A percentile compares a stretch with the other conserved stretches of the same genome.
Evolutionary conservation across 108 stramenopile species (phyloP).

Genomic region (Pseudonitzschia multiseries): DNA sequence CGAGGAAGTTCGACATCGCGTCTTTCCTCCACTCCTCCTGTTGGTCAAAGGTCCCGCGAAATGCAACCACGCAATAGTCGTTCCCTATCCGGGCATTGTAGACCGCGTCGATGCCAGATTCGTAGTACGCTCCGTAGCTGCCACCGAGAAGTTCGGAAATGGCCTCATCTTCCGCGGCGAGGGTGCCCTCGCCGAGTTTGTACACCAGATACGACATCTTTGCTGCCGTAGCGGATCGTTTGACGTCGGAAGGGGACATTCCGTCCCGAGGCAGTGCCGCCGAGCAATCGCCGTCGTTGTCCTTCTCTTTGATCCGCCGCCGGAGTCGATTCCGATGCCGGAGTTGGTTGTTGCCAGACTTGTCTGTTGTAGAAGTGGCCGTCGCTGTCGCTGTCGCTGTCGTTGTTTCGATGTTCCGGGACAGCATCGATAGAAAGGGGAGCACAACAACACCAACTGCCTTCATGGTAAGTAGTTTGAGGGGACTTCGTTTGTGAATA

Average conservation of each 20-base stretch:
- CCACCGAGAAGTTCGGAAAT: not conserved
- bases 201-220: not conserved
- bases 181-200: not conserved
- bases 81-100: not conserved
- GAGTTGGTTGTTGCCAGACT: no score
- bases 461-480: no score
- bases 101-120: slow-evolving; percentile 1
- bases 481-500: no score
- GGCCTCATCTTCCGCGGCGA: not conserved
- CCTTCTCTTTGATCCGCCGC: not conserved
- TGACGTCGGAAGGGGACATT: not conserved
- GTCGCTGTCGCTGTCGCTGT: no score
- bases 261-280: not conserved
- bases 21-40: not conserved
- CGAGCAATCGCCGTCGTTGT: not conserved
- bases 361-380: no score
- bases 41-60: not conserved
- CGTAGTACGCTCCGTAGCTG: not conserved
- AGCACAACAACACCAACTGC: no score
- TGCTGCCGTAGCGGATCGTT: not conserved
- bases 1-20: not conserved
- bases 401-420: no score
- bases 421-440: no score
- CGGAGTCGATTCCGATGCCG: no score
- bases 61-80: slow-evolving; percentile 1